phyloP scores from a whole-genome alignment of 345 rosid species.

The Limnanthes douglasii region DNA sequence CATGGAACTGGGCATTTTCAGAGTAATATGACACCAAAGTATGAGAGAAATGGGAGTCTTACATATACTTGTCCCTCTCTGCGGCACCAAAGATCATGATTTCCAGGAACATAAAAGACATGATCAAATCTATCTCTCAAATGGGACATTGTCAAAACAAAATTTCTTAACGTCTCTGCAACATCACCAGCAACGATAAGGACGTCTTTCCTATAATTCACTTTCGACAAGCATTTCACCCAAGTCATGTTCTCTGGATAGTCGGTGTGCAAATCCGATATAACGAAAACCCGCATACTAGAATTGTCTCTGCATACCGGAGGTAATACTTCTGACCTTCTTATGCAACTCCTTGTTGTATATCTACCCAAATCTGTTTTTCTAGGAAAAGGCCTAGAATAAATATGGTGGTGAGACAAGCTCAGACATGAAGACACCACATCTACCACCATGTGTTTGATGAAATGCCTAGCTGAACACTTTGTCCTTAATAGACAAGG shows the following conservation, averaged over 20 bases:
- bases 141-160: slow-evolving; percentile 36
- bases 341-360: too few species aligned
- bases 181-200: slow-evolving; percentile 60
- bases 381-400: too few species aligned
- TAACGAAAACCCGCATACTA: slow-evolving; percentile 29
- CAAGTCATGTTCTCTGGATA: slow-evolving; percentile 44
- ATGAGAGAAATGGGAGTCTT: slow-evolving; percentile 5
- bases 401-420: slow-evolving; percentile 10
- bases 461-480: too few species aligned
- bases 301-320: slow-evolving; percentile 4
- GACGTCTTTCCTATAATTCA: slow-evolving; percentile 20
- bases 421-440: slow-evolving; percentile 8
- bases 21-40: too few species aligned
- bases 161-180: slow-evolving; percentile 32
- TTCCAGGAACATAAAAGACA: slow-evolving; percentile 46
- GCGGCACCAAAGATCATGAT: slow-evolving; percentile 61
- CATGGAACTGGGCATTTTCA: too few species aligned
- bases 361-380: too few species aligned
- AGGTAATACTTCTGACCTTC: slow-evolving; percentile 17
- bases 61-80: slow-evolving; percentile 18
- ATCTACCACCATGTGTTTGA: not conserved
- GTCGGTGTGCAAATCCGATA: slow-evolving; percentile 54
- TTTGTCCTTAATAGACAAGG: too few species aligned
- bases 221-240: slow-evolving; percentile 29
- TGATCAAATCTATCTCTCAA: slow-evolving; percentile 36